These are phyloP conservation scores for Uronychia setigera DNA, from an alignment of 73 alveolate species.

Conservation along the genomic window DNA sequence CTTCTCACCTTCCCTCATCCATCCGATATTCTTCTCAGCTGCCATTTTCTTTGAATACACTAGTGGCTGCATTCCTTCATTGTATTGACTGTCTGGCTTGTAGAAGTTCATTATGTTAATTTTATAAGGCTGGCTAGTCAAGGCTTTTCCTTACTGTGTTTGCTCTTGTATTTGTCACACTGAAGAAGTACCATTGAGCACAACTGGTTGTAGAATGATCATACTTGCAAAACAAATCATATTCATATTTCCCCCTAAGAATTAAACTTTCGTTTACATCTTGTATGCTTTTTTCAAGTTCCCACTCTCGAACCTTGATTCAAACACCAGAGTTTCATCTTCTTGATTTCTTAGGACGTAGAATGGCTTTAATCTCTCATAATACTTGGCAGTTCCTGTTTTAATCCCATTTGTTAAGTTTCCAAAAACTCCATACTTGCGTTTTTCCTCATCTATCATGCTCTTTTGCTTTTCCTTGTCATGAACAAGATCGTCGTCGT, in stretches of 20 bases:
- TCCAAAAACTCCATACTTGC: neutral
- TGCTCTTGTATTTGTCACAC: constrained; percentile 24
- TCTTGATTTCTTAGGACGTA: constrained; percentile 6
- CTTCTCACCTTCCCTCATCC: constrained; percentile 66
- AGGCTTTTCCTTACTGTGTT: neutral
- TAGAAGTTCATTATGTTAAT: constrained; percentile 97
- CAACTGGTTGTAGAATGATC: constrained; percentile 81
- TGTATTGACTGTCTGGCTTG: constrained; percentile 95
- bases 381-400: constrained; percentile 14
- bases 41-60: constrained; percentile 71
- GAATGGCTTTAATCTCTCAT: constrained; percentile 39
- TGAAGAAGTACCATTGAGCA: constrained; percentile 83
- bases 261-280: neutral
- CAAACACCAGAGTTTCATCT: constrained; percentile 86
- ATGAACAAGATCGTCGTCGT: neutral
- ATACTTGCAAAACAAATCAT: constrained; percentile 70
- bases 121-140: constrained; percentile 63
- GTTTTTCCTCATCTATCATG: neutral
- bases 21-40: constrained; percentile 59
- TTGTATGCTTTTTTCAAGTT: constrained; percentile 24
- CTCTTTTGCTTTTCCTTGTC: neutral
- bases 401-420: neutral
- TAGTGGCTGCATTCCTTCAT: constrained; percentile 94
- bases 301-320: constrained; percentile 91
- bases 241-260: constrained; percentile 60